phyloP scores from a whole-genome alignment of 495 filamentous ascomycete genomes.

The Lentithecium fluviatile region DNA sequence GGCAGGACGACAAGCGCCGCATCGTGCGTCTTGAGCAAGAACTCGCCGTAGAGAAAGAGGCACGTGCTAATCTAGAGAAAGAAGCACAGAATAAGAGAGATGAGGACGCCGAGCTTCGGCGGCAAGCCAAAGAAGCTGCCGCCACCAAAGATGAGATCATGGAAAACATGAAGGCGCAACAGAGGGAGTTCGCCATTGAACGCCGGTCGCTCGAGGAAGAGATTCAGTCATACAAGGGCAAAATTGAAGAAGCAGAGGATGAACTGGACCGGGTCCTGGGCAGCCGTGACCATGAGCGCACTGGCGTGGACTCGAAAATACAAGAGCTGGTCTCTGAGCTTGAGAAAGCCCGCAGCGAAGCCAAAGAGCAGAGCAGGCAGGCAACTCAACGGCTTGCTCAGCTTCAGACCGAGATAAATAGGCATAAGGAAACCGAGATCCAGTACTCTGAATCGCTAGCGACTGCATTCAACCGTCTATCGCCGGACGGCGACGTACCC shows the following conservation, averaged over 20 bases:
- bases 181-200: constrained; percentile 83
- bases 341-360: constrained; percentile 57
- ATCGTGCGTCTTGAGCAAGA: constrained; percentile 82
- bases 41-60: constrained; percentile 57
- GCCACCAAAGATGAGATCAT: constrained; percentile 93
- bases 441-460: constrained; percentile 58
- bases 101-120: constrained; percentile 63
- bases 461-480: constrained; percentile 61
- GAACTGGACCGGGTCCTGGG: constrained; percentile 84
- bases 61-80: constrained; percentile 54
- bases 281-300: constrained; percentile 73
- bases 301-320: constrained; percentile 64
- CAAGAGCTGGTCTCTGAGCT: constrained; percentile 70
- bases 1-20: constrained; percentile 62
- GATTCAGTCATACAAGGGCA: constrained; percentile 67
- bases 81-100: constrained; percentile 58
- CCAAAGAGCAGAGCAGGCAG: constrained; percentile 57
- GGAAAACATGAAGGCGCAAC: constrained; percentile 87
- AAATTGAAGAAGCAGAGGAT: constrained; percentile 83
- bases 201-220: constrained; percentile 77
- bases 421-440: constrained; percentile 52
- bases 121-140: constrained; percentile 73
- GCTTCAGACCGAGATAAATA: constrained; percentile 48
- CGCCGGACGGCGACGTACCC: constrained; percentile 55
- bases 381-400: constrained; percentile 47